Conservation (phyloP, 768 basidiomycete genomes). For the Termitomyces sp. region DNA sequence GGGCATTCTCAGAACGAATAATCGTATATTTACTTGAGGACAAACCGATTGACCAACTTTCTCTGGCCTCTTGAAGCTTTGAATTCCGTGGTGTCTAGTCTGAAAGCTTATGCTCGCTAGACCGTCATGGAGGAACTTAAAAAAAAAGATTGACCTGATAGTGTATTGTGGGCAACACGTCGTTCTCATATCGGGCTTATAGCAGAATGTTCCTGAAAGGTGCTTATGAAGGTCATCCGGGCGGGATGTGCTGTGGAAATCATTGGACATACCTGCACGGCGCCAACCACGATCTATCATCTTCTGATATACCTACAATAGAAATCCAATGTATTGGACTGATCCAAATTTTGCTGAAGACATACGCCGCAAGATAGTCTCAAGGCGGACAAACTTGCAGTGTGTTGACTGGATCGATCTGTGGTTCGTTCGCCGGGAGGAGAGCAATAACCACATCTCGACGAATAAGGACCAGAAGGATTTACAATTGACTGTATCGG, state of each 20-base stretch:
- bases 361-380: conserved; percentile 40
- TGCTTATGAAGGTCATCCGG: neutral
- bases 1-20: neutral
- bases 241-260: neutral
- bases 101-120: conserved; percentile 19
- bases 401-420: conserved; percentile 35
- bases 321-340: neutral
- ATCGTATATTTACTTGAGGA: neutral
- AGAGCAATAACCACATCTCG: conserved; percentile 66
- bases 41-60: conserved; percentile 65
- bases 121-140: conserved; percentile 4
- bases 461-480: conserved; percentile 27
- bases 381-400: conserved; percentile 42
- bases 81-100: conserved; percentile 63
- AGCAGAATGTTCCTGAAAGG: conserved; percentile 59
- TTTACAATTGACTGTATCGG: conserved; percentile 27
- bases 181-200: conserved; percentile 75
- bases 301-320: conserved; percentile 59
- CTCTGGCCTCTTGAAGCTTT: conserved; percentile 70
- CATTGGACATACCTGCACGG: conserved; percentile 48
- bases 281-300: conserved; percentile 89
- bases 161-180: conserved; percentile 96
- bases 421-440: conserved; percentile 43
- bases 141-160: conserved; percentile 57
- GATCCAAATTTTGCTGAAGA: neutral